phyloP scores from a whole-genome alignment of 2,329 filamentous ascomycete species.

The Diaporthe vaccinii region DNA sequence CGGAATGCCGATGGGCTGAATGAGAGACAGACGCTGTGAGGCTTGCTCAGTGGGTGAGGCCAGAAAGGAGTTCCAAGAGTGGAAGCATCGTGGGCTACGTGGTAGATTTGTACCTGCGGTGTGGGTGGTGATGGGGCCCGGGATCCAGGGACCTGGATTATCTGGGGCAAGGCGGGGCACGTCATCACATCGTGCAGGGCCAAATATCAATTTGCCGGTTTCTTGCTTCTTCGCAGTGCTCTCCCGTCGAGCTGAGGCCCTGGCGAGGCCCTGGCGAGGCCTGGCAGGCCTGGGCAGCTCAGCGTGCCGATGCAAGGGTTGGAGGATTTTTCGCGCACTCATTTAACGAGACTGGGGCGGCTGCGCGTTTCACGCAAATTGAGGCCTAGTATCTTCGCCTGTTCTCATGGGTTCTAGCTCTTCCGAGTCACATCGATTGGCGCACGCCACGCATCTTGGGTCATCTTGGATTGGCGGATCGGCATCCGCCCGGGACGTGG shows the following conservation, averaged over 20 bases:
- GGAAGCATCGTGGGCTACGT: slow-evolving; percentile 9
- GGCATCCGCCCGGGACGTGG: slow-evolving; percentile 28
- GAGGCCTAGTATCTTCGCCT: slow-evolving; percentile 17
- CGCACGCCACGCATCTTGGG: slow-evolving; percentile 19
- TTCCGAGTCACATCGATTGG: slow-evolving; percentile 17
- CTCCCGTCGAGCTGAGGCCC: slow-evolving; percentile 11
- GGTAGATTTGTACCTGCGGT: slow-evolving; percentile 29
- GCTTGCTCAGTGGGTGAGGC: slow-evolving; percentile 34
- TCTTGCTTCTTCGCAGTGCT: slow-evolving; percentile 17
- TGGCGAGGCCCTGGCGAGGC: background rate
- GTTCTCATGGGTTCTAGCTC: slow-evolving; percentile 18
- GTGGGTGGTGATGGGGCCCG: slow-evolving; percentile 8
- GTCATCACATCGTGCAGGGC: slow-evolving; percentile 22
- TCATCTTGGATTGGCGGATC: slow-evolving; percentile 28
- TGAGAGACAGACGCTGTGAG: slow-evolving; percentile 35
- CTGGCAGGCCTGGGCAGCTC: slow-evolving; percentile 5
- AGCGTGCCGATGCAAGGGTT: slow-evolving; percentile 22
- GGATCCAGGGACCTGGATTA: slow-evolving; percentile 19
- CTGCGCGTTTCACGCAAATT: slow-evolving; percentile 34
- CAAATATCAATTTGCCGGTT: slow-evolving; percentile 15
- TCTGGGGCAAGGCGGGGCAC: slow-evolving; percentile 28
- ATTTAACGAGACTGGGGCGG: slow-evolving; percentile 26
- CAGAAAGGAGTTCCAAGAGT: background rate
- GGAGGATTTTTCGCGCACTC: slow-evolving; percentile 30
- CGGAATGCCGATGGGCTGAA: slow-evolving; percentile 32